These are phyloP conservation scores for Blastobotrys robertii DNA, from an alignment of 805 yeast species.

Conservation along the genomic window DNA sequence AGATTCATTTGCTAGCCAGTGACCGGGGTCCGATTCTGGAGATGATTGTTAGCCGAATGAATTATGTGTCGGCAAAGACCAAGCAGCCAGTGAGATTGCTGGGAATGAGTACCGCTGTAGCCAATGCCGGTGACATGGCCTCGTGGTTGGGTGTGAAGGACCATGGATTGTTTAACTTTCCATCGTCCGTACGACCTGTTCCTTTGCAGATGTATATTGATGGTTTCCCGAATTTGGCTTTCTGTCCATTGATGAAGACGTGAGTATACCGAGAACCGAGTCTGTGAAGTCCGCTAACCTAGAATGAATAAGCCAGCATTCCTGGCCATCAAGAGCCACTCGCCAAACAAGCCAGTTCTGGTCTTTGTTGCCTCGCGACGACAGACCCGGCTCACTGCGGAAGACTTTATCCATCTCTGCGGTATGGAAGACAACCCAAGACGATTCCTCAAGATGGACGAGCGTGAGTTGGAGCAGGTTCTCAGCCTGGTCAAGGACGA, in stretches of 20 bases:
- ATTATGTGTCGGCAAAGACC: constrained; percentile 53
- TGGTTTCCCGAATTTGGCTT: constrained; percentile 72
- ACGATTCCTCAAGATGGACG: constrained; percentile 57
- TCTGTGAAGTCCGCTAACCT: not conserved
- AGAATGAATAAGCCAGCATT: constrained; percentile 80
- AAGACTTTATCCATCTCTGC: constrained; percentile 67
- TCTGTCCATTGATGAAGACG: constrained; percentile 76
- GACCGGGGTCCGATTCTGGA: constrained; percentile 83
- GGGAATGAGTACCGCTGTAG: constrained; percentile 80
- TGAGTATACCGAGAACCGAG: not conserved
- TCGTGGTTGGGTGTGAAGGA: constrained; percentile 67
- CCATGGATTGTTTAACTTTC: constrained; percentile 64
- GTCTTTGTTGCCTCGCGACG: constrained; percentile 80
- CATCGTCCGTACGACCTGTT: constrained; percentile 75
- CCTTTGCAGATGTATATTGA: constrained; percentile 82
- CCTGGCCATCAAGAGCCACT: constrained; percentile 84
- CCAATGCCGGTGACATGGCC: constrained; percentile 79
- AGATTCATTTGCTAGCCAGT: constrained; percentile 72
- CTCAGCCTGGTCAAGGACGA: constrained; percentile 65
- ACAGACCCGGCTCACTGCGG: constrained; percentile 72
- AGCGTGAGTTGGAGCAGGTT: constrained; percentile 45
- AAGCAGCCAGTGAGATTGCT: constrained; percentile 52
- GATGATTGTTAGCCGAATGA: constrained; percentile 85
- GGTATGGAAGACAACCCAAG: constrained; percentile 73
- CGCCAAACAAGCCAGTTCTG: constrained; percentile 74